A percentile compares a stretch with the other conserved stretches of the same genome.
Evolutionary conservation across 257 asterid genomes (phyloP).

Genomic region (Penstemon barbatus): DNA sequence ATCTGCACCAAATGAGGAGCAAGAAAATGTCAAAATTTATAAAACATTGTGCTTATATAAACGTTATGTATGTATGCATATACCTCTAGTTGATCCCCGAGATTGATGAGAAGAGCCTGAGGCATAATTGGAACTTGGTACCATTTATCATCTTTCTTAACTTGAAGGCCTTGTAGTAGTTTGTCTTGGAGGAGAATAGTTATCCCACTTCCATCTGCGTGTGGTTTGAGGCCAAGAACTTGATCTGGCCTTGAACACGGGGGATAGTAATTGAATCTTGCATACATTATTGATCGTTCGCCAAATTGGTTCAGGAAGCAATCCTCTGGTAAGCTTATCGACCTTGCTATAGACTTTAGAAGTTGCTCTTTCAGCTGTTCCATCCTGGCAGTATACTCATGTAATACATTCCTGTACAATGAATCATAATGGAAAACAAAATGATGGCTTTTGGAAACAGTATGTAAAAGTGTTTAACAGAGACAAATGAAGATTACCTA

Average conservation of each 20-base stretch:
- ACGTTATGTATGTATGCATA: too few relatives aligned
- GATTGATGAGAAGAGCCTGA: constrained; percentile 48
- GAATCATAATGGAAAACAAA: not conserved
- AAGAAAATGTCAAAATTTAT: not conserved
- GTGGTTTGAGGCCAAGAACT: constrained; percentile 70
- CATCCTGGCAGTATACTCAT: constrained; percentile 36
- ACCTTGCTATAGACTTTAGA: constrained; percentile 49
- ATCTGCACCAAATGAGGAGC: constrained; percentile 42
- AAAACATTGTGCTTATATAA: too few relatives aligned
- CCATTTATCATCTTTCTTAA: constrained; percentile 58
- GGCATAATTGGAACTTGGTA: constrained; percentile 48
- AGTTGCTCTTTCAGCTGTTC: constrained; percentile 29
- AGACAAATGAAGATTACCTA: constrained; percentile 33
- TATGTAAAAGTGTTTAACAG: not conserved
- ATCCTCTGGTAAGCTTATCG: constrained; percentile 45
- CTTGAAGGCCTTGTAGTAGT: constrained; percentile 69
- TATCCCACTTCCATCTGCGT: constrained; percentile 59
- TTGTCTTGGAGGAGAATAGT: constrained; percentile 65
- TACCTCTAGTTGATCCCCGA: constrained; percentile 82
- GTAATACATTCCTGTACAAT: constrained; percentile 38
- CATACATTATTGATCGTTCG: constrained; percentile 29
- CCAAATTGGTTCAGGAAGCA: constrained; percentile 50
- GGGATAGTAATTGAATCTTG: constrained; percentile 70
- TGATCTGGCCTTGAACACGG: constrained; percentile 64
- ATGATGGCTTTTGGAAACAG: not conserved